Percentiles rank a stretch among this genome's conserved stretches.
These are phyloP conservation scores for Biancaea sappan DNA, from an alignment of 306 rosid species.

Conservation along the genomic window DNA sequence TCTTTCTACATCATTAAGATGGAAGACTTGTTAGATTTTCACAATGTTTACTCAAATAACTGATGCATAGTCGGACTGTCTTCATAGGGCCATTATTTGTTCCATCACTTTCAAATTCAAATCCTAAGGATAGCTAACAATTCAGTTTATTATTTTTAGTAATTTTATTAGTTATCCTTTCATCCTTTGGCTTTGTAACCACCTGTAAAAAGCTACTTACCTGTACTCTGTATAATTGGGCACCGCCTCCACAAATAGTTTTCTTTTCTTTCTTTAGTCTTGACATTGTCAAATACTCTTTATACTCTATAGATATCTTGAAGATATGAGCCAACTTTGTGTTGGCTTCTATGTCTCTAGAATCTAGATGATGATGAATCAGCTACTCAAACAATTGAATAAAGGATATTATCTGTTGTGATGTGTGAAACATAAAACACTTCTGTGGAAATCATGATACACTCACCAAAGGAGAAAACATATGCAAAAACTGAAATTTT, in stretches of 20 bases:
- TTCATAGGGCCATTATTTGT: neutral
- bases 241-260: neutral
- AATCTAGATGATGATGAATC: slow-evolving; percentile 9
- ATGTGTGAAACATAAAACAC: slow-evolving; percentile 11
- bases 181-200: neutral
- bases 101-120: neutral
- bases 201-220: neutral
- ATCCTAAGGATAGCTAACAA: neutral
- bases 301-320: slow-evolving; percentile 11
- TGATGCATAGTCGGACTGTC: neutral
- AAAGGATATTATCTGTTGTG: neutral
- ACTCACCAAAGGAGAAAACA: slow-evolving; percentile 4
- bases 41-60: neutral
- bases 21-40: neutral
- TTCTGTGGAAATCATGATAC: neutral
- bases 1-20: slow-evolving; percentile 13
- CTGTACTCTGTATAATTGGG: neutral
- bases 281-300: neutral
- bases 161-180: neutral
- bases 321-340: slow-evolving; percentile 5
- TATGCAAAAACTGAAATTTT: neutral
- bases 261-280: neutral
- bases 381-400: neutral
- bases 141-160: neutral
- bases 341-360: neutral